phyloP scores from a whole-genome alignment of 805 yeast genomes.

The Saccharomycopsis babjevae region DNA sequence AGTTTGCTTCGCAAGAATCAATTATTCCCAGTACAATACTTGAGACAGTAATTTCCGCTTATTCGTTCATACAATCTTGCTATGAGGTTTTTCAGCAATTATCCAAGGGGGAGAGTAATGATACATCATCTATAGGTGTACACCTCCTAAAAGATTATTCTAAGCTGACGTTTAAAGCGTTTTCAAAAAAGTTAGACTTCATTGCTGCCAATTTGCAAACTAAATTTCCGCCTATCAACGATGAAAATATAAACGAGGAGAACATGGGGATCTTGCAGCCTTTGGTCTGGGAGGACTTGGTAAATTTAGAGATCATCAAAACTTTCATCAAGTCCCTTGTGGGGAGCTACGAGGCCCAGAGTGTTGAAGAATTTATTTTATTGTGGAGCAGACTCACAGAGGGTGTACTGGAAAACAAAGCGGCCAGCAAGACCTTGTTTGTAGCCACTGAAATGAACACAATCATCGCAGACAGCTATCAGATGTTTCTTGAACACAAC shows the following conservation, averaged over 20 bases:
- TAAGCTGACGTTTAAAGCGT: not conserved
- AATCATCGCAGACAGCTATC: constrained; percentile 16
- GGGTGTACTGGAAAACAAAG: not conserved
- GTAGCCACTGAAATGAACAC: constrained; percentile 9
- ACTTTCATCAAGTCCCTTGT: constrained; percentile 5
- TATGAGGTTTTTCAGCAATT: constrained; percentile 7
- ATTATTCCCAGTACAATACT: constrained; percentile 16
- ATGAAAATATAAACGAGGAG: not conserved
- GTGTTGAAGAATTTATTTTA: not conserved
- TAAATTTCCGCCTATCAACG: not conserved
- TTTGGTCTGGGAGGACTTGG: constrained; percentile 2
- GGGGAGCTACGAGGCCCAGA: not conserved
- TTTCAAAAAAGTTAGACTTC: not conserved
- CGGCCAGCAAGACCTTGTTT: not conserved
- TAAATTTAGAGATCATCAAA: constrained; percentile 8
- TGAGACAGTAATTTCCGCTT: constrained; percentile 12
- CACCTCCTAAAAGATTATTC: not conserved
- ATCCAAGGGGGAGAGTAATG: not conserved
- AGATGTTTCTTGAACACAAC: constrained; percentile 10
- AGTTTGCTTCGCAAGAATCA: constrained; percentile 12
- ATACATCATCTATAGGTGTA: not conserved
- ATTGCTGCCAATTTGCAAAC: not conserved
- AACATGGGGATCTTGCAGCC: not conserved
- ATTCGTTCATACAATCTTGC: constrained; percentile 10
- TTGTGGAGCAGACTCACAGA: constrained; percentile 1